Base-by-base conservation (phyloP, 257 asterid genomes). In the Solanum boliviense region DNA sequence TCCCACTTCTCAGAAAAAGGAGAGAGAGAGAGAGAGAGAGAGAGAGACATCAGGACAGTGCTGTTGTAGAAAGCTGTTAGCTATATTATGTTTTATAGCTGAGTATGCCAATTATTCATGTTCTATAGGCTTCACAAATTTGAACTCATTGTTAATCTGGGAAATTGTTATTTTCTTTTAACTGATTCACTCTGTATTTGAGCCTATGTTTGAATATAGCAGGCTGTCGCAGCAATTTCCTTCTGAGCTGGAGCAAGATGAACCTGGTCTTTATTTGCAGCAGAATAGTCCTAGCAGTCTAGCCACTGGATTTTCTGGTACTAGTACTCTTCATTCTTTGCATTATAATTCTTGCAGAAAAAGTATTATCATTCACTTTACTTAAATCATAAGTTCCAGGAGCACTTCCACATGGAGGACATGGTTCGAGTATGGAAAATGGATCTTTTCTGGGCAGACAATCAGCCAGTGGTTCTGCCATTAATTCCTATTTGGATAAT, bases 261-360 rank as follows among this genome's bases (percentile, higher is more conserved):
- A 93, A 85, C 86, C 92, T 91, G 91, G 93, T 86, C 86, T 91
- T 87, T 87, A 88, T 87, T 78, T 93, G 91, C 99, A 92, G 87
- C 96, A 89, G 86, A 91, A 88, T 75, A 93, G 98, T 88, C 92
- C 95, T 84, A 92, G 88, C 89, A 93, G 89, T 83, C 73, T 94
- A 86, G 88, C 92, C 38, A 84, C 92, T 78, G 98, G 95, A 89
- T 93, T 94, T 93, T 91, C 96, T 89, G 99, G 99, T 96, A 97
- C 89, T 71, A 88, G 67, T 88, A 41, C 84, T 73, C 86, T 75
- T 78, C 67, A 20, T 87, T 72, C 62, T 89, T 39, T 35, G 36
- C 38, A 87, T 68, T 56, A 81, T 86, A 23, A 58, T 90, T 89
- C 86, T 86, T 89, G 58, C 27, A 29, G 62, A 73, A 81, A 65